phyloP scores from a whole-genome alignment of 495 filamentous ascomycete species.

The Talaromyces stipitatus region DNA sequence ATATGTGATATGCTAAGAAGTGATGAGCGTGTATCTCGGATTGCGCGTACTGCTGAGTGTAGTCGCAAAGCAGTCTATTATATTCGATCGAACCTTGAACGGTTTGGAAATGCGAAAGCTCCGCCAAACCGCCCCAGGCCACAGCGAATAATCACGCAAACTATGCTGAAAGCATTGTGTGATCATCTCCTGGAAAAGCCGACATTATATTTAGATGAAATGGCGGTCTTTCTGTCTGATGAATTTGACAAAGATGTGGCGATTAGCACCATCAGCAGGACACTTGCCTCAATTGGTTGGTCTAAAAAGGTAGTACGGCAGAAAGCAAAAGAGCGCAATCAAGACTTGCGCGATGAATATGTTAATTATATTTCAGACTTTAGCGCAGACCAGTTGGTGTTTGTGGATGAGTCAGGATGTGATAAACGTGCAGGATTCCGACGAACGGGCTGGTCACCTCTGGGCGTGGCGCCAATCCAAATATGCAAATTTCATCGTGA shows the following conservation, averaged over 20 bases:
- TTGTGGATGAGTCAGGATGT: constrained; percentile 28
- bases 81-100: background rate
- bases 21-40: too few species aligned
- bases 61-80: background rate
- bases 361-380: background rate
- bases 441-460: constrained; percentile 22
- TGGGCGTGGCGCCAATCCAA: constrained; percentile 24
- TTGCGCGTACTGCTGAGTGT: too few species aligned
- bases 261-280: background rate
- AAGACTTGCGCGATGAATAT: background rate
- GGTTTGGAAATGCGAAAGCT: background rate
- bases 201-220: constrained; percentile 12
- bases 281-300: background rate
- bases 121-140: background rate
- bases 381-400: constrained; percentile 19
- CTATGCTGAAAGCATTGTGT: background rate
- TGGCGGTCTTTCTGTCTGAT: constrained; percentile 13
- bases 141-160: background rate
- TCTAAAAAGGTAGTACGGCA: background rate
- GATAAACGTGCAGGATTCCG: constrained; percentile 22
- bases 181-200: constrained; percentile 8
- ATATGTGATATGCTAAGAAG: too few species aligned
- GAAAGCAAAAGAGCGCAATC: background rate
- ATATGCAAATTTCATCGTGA: constrained; percentile 22
- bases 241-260: constrained; percentile 7